Conservation (phyloP, 495 filamentous ascomycete species). For the Penicillium angulare region DNA sequence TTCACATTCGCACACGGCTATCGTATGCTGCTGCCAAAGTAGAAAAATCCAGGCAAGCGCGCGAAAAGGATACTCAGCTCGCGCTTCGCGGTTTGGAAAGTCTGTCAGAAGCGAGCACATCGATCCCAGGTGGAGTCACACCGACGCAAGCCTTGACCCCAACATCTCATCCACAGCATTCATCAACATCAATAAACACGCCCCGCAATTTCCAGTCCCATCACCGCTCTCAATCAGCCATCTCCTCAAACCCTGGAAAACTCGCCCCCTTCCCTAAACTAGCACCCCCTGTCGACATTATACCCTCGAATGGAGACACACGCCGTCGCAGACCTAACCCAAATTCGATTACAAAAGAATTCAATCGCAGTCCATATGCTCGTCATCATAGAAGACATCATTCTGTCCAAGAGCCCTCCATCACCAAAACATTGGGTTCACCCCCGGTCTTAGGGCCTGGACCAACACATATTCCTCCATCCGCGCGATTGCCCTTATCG, state of each 20-base stretch:
- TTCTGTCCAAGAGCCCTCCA: conserved; percentile 35
- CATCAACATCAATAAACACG: conserved; percentile 7
- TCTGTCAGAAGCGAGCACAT: conserved; percentile 6
- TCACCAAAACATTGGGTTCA: conserved; percentile 18
- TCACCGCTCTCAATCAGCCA: conserved; percentile 21
- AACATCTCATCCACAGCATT: conserved; percentile 8
- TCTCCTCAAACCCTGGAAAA: conserved; percentile 20
- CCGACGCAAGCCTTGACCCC: conserved; percentile 8
- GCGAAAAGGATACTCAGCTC: conserved; percentile 61
- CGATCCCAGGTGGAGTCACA: conserved; percentile 4
- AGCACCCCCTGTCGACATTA: conserved; percentile 61
- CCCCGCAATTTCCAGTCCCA: conserved; percentile 13
- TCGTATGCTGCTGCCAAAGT: conserved; percentile 91
- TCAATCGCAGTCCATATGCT: conserved; percentile 19
- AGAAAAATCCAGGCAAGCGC: conserved; percentile 77
- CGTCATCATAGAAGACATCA: conserved; percentile 40
- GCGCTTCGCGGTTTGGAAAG: conserved; percentile 63
- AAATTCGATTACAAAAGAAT: conserved; percentile 26
- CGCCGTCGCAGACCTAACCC: conserved; percentile 43
- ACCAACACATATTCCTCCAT: conserved; percentile 34
- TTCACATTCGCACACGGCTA: conserved; percentile 72
- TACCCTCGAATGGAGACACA: conserved; percentile 23
- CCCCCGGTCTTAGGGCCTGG: conserved; percentile 26
- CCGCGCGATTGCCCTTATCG: conserved; percentile 23
- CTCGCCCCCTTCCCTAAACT: conserved; percentile 34